Conservation (phyloP, 129 eudicot species). For the Flaveria sonorensis region DNA sequence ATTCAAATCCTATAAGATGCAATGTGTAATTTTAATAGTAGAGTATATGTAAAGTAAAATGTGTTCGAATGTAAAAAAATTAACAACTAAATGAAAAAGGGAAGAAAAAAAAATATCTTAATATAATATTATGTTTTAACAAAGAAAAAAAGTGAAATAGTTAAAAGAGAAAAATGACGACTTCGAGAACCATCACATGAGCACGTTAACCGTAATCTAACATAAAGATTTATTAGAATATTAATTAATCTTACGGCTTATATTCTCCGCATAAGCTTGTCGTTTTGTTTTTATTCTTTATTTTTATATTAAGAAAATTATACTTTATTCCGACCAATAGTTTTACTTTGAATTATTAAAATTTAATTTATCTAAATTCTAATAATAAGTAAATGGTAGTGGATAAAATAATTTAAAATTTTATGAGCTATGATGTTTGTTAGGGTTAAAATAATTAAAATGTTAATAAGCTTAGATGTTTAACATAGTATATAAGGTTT, state of each 20-base stretch:
- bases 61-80: too few species aligned
- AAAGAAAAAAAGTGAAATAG: neutral
- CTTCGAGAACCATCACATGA: slow-evolving; percentile 33
- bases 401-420: too few species aligned
- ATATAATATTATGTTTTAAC: neutral
- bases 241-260: slow-evolving; percentile 11
- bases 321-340: neutral
- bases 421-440: too few species aligned
- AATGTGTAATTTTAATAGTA: too few species aligned
- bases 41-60: too few species aligned
- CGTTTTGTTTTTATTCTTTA: neutral
- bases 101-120: neutral
- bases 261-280: slow-evolving; percentile 38
- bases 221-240: slow-evolving; percentile 8
- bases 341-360: too few species aligned
- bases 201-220: slow-evolving; percentile 26
- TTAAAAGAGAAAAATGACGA: slow-evolving; percentile 30
- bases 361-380: too few species aligned
- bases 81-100: neutral
- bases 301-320: neutral
- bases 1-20: too few species aligned
- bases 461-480: too few species aligned
- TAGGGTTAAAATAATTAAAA: too few species aligned
- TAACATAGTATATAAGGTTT: too few species aligned
- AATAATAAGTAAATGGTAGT: too few species aligned